Evolutionary conservation across 441 rosid genomes (phyloP).

Genomic region (Eruca vesicaria): DNA sequence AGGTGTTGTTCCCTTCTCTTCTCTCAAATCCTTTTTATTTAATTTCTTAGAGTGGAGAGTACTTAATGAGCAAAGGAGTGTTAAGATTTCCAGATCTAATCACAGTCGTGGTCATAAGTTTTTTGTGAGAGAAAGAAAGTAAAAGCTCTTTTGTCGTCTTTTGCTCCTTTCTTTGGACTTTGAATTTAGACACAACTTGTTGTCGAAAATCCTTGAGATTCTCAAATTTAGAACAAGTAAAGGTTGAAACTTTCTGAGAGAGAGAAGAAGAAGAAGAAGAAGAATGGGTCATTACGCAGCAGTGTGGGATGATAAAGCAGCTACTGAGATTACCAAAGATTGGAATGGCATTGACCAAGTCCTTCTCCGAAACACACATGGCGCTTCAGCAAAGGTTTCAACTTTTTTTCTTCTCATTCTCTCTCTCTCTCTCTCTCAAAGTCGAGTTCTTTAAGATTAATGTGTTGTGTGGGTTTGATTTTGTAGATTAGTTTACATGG

Average conservation of each 20-base stretch:
- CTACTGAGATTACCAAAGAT: conserved; percentile 63
- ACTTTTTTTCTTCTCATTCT: not conserved
- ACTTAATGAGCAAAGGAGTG: conserved; percentile 14
- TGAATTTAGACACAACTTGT: conserved; percentile 1
- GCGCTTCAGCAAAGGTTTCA: conserved; percentile 71
- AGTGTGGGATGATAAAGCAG: conserved; percentile 67
- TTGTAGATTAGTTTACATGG: conserved; percentile 61
- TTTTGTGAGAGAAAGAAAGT: conserved; percentile 12
- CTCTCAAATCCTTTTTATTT: not conserved
- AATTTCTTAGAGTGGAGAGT: not conserved
- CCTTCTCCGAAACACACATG: conserved; percentile 62
- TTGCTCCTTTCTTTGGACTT: not conserved
- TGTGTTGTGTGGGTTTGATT: not conserved
- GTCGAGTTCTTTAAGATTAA: not conserved
- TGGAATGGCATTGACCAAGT: conserved; percentile 78
- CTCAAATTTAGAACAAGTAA: not conserved
- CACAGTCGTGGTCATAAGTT: conserved; percentile 26
- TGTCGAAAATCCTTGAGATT: conserved; percentile 11
- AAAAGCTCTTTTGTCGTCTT: conserved; percentile 25
- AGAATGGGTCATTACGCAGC: conserved; percentile 80
- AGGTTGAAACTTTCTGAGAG: not conserved
- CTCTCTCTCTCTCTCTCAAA: not conserved
- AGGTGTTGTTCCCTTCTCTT: conserved; percentile 18
- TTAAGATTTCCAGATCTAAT: conserved; percentile 22
- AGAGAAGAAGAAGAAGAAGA: not conserved